Evolutionary conservation across 306 rosid species (phyloP), one percentile per base, ranked within the genome.

Genomic region (Mimosa bimucronata): DNA sequence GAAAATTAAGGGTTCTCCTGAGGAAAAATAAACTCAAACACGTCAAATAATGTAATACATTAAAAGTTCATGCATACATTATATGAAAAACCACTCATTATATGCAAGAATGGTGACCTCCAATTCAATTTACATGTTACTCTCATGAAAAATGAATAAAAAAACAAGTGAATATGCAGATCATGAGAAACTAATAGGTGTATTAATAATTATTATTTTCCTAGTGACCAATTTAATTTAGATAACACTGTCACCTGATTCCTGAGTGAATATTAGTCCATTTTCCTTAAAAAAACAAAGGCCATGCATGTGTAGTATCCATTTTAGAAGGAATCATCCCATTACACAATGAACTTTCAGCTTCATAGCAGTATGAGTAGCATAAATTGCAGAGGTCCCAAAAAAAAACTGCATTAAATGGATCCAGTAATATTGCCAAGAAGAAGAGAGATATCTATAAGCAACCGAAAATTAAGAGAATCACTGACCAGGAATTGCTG

Each of bases 401-500:
- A 73, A 69, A 28, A n/a, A 60, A 71, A 77, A 79, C 41, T 15
- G 7, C 65, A 68, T 45, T 67, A 61, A 7, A 52, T 18, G 74
- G 74, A 84, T 61, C 6, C 29, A 18, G 28, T 41, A 25, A 5
- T 69, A 30, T 64, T 34, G 61, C 61, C 74, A 42, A 69, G 26
- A 74, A 74, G 72, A 29, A 77, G 13, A 77, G 40, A 80, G 55
- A 46, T 29, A 40, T 80, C 66, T 53, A 77, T 72, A 71, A 40
- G 74, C 50, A 65, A 75, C 75, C 42, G 65, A 66, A 46, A 55
- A 50, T n/a, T 44, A 85, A 73, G 84, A 70, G 80, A 79, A 84
- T 37, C 76, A 75, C 92, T 79, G 67, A 94, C 98, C 97, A 83
- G 98, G 97, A 85, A 94, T 92, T 79, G 98, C 94, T 3, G 97